These are phyloP conservation scores for Geotrichum candidum DNA, from an alignment of 1,139 yeast species.

Conservation along the genomic window DNA sequence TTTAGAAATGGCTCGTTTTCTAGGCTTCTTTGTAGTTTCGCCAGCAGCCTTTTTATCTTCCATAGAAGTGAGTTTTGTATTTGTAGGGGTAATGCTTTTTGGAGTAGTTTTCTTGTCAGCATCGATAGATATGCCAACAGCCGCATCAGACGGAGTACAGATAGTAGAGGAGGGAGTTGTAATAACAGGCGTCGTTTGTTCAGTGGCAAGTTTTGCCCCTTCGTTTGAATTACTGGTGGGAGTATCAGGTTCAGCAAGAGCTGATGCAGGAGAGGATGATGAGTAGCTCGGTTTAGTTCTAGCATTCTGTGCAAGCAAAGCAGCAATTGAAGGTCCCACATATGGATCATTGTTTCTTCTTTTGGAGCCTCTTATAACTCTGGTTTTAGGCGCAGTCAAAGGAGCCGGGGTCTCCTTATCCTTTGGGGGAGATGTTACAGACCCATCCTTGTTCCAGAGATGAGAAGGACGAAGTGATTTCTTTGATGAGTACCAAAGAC, in stretches of 20 bases:
- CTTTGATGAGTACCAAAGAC: constrained; percentile 33
- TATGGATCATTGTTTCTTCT: neutral
- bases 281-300: neutral
- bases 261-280: neutral
- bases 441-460: constrained; percentile 6
- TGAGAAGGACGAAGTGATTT: constrained; percentile 32
- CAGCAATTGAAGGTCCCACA: constrained; percentile 8
- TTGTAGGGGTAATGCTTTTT: neutral
- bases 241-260: neutral
- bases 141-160: neutral
- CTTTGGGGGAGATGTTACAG: neutral
- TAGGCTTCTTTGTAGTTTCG: neutral
- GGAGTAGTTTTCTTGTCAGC: neutral
- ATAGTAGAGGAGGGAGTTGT: neutral
- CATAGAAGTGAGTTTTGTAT: neutral
- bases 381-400: neutral
- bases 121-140: neutral
- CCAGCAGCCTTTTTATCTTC: neutral
- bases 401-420: neutral
- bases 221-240: neutral
- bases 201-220: neutral
- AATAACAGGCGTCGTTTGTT: neutral
- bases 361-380: neutral
- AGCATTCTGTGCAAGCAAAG: constrained; percentile 10
- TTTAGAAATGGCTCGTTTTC: neutral